Base-by-base conservation (phyloP, 129 eudicot species). In the Logfia minima region DNA sequence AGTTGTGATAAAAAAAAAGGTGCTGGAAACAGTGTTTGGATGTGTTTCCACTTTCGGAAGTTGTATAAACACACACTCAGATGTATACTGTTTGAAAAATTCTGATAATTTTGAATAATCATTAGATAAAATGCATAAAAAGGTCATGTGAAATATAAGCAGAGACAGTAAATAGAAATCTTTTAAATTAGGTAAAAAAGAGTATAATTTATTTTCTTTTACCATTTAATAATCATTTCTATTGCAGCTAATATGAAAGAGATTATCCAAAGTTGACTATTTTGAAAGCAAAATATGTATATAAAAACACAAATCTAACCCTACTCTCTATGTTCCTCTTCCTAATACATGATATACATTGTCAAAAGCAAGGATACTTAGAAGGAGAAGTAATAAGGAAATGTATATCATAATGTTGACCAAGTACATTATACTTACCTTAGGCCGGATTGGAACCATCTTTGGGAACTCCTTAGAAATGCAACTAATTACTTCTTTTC, bases 381-480 rank as follows among this genome's bases (percentile, higher is more conserved):
- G 39, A 41, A 19, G 13, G 39, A 41, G 9, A 41, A 32, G 31
- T 19, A 5, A 8, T 19, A 19, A 68, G 6, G 24, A 17, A 66
- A 7, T 23, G 62, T 31, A 18, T n/a, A 5, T 13, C 10, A 74
- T 41, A 45, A 6, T 14, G 19, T 16, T 28, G 66, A 39, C 66
- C 29, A 77, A 59, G 72, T 55, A 61, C 24, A 56, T 61, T 24
- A 77, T 69, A 31, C 66, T 68, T 68, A 88, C 98, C 97, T 91
- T 91, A 32, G 98, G 98, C 14, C 90, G 90, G 80, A 93, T 81
- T 4, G 96, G 88, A 53, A 67, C 73, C 79, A 86, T 90, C 65
- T 88, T 88, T 0, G 98, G 96, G 81, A 88, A 91, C 69, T 88
- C 96, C 77, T 87, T 88, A 63, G 91, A 78, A 84, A 93, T 75